These are phyloP conservation scores for Ajuga reptans DNA, from an alignment of 305 asterid genomes.

Conservation along the genomic window DNA sequence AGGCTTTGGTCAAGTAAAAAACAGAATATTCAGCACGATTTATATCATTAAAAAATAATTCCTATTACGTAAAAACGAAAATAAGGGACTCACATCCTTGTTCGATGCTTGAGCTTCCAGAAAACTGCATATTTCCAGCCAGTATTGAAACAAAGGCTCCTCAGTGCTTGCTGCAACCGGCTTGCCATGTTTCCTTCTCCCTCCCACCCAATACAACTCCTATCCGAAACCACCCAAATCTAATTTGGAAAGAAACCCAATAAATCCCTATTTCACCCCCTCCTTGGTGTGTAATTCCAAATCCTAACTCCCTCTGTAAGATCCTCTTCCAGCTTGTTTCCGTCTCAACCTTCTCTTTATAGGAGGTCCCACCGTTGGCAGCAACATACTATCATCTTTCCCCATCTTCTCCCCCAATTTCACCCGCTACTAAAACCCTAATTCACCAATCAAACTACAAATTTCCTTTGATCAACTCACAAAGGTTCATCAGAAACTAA, in stretches of 20 bases:
- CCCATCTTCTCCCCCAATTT: constrained; percentile 54
- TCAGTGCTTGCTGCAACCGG: constrained; percentile 59
- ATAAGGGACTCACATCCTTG: constrained; percentile 64
- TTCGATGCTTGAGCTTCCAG: constrained; percentile 79
- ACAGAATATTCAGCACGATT: not conserved
- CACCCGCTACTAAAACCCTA: constrained; percentile 36
- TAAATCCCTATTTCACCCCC: constrained; percentile 29
- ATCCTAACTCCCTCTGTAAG: constrained; percentile 94
- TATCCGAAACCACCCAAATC: constrained; percentile 41
- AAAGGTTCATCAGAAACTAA: constrained; percentile 25
- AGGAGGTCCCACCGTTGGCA: constrained; percentile 93
- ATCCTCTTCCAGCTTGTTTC: constrained; percentile 99
- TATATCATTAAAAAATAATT: not conserved
- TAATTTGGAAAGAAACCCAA: constrained; percentile 35
- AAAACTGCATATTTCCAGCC: constrained; percentile 90
- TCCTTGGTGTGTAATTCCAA: constrained; percentile 12
- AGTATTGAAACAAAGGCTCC: constrained; percentile 65
- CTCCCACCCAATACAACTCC: constrained; percentile 32
- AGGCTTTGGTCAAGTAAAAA: not conserved
- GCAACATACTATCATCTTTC: constrained; percentile 67
- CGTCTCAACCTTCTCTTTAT: constrained; percentile 91
- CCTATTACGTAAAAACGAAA: constrained; percentile 4
- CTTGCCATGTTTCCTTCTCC: constrained; percentile 57
- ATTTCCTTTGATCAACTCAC: constrained; percentile 25
- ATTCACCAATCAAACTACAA: constrained; percentile 24